Conservation (phyloP, 2,329 filamentous ascomycete species). For the Thelonectria olida region DNA sequence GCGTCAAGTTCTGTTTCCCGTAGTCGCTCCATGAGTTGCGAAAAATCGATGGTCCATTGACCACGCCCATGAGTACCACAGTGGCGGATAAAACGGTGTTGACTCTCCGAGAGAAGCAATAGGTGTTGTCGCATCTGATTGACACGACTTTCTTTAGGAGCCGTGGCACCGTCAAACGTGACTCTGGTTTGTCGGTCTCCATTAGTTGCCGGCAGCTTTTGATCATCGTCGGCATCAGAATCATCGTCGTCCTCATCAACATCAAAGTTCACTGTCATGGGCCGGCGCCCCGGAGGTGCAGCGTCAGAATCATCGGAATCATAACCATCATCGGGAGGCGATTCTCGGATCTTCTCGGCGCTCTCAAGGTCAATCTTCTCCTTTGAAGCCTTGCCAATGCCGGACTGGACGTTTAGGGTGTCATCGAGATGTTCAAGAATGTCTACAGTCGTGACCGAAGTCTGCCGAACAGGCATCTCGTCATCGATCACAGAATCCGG, state of each 20-base stretch:
- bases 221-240: slow-evolving; percentile 43
- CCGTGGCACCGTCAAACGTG: slow-evolving; percentile 60
- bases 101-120: slow-evolving; percentile 75
- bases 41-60: slow-evolving; percentile 87
- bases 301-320: slow-evolving; percentile 49
- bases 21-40: slow-evolving; percentile 74
- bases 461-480: slow-evolving; percentile 40
- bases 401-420: slow-evolving; percentile 61
- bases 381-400: slow-evolving; percentile 64
- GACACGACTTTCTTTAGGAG: slow-evolving; percentile 56
- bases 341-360: slow-evolving; percentile 59
- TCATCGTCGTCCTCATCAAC: slow-evolving; percentile 47
- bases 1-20: slow-evolving; percentile 83
- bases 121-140: slow-evolving; percentile 77
- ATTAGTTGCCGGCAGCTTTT: slow-evolving; percentile 38
- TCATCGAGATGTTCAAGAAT: slow-evolving; percentile 64
- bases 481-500: slow-evolving; percentile 57
- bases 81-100: slow-evolving; percentile 73
- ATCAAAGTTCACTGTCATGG: slow-evolving; percentile 24
- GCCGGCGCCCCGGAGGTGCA: slow-evolving; percentile 32
- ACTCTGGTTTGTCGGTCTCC: slow-evolving; percentile 54
- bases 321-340: slow-evolving; percentile 45
- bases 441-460: slow-evolving; percentile 61
- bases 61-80: slow-evolving; percentile 70
- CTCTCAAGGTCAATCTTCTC: slow-evolving; percentile 57